Percentiles rank a stretch among this genome's conserved stretches.
Evolutionary conservation across 129 eudicot species (phyloP).

Genomic region (Scalesia atractyloides): DNA sequence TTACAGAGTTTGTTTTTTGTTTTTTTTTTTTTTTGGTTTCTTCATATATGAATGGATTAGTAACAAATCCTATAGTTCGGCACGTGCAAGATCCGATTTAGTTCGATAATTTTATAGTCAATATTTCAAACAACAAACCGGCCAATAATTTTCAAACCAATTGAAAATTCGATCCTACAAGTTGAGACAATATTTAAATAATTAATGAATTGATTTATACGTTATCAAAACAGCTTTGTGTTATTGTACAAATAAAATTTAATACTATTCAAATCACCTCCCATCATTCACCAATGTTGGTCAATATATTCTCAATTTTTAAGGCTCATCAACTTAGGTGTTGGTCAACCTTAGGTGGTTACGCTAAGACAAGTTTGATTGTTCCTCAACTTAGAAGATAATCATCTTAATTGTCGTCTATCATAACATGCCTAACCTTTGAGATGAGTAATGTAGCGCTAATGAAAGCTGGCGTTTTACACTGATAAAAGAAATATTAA

Average conservation of each 20-base stretch:
- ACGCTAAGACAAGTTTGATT: too few relatives aligned
- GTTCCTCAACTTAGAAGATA: too few relatives aligned
- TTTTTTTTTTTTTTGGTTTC: too few relatives aligned
- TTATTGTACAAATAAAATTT: too few relatives aligned
- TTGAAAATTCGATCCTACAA: neutral
- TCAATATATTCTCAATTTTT: neutral
- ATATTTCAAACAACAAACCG: neutral
- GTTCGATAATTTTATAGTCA: neutral
- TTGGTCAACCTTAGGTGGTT: too few relatives aligned
- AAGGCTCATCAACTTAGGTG: too few relatives aligned
- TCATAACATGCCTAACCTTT: too few relatives aligned
- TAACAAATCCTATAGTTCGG: neutral
- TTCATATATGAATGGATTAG: neutral
- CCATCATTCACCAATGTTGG: neutral
- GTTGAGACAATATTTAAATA: neutral
- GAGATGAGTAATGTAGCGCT: too few relatives aligned
- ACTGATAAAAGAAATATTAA: too few relatives aligned
- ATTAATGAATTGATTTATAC: neutral
- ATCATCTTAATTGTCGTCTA: too few relatives aligned
- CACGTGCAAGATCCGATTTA: neutral
- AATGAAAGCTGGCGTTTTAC: too few relatives aligned
- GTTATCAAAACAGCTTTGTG: neutral
- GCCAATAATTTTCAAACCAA: neutral
- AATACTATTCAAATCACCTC: neutral
- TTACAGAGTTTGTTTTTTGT: neutral